Percentiles rank a stretch among this genome's conserved stretches.
Conservation (phyloP, 2,329 filamentous ascomycete species). For the Phyllosticta citriasiana region DNA sequence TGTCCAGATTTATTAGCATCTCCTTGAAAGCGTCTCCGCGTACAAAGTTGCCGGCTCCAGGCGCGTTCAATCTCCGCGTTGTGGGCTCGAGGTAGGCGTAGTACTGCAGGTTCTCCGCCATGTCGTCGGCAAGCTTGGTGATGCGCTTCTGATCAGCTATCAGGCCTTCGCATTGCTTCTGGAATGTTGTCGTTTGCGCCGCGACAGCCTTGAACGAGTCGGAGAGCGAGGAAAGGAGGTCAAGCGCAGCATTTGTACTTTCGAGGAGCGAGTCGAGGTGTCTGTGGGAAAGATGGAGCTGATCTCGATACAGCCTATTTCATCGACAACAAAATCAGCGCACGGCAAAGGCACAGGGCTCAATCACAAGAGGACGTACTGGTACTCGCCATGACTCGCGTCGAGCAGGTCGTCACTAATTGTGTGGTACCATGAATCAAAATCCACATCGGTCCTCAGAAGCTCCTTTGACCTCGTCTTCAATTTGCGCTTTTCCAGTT, state of each 20-base stretch:
- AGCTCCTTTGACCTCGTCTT: conserved; percentile 30
- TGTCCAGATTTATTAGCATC: conserved; percentile 77
- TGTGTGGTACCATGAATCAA: conserved; percentile 48
- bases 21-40: conserved; percentile 77
- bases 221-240: conserved; percentile 67
- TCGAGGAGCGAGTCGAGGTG: conserved; percentile 71
- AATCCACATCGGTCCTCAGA: conserved; percentile 49
- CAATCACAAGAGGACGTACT: conserved; percentile 41
- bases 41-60: conserved; percentile 77
- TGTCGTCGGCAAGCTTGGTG: conserved; percentile 67
- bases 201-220: conserved; percentile 83
- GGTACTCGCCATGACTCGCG: conserved; percentile 75
- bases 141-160: conserved; percentile 72
- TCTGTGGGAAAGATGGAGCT: conserved; percentile 67
- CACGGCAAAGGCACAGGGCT: background rate
- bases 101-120: conserved; percentile 85
- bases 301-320: conserved; percentile 63
- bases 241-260: conserved; percentile 66
- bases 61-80: conserved; percentile 81
- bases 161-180: conserved; percentile 81
- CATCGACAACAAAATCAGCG: conserved; percentile 3
- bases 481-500: conserved; percentile 29
- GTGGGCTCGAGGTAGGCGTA: conserved; percentile 90
- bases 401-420: conserved; percentile 62
- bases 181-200: conserved; percentile 83